Conservation (phyloP, 1,139 yeast species). For the Torulaspora pretoriensis region DNA sequence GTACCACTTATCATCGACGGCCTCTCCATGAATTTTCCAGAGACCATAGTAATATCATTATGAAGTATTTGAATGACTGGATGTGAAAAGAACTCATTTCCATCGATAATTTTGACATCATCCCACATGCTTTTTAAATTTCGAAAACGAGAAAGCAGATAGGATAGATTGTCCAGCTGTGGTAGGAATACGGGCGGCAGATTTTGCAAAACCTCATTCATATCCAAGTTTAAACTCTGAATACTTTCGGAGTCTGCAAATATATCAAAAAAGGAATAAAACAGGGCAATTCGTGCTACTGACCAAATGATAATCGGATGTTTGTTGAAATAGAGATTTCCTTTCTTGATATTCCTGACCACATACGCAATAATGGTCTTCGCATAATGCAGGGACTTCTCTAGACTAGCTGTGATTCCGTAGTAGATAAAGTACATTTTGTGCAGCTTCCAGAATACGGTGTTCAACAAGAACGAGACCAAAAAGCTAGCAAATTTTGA, state of each 20-base stretch:
- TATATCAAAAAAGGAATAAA: constrained; percentile 29
- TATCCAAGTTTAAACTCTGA: constrained; percentile 23
- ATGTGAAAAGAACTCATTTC: constrained; percentile 21
- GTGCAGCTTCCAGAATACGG: constrained; percentile 29
- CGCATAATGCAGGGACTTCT: constrained; percentile 22
- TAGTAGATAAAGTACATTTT: constrained; percentile 28
- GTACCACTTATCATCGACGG: constrained; percentile 23
- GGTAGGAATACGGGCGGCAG: constrained; percentile 19
- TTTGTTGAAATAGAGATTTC: constrained; percentile 22
- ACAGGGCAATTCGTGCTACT: constrained; percentile 24
- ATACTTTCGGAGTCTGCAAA: constrained; percentile 23
- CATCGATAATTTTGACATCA: constrained; percentile 23
- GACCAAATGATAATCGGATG: constrained; percentile 26
- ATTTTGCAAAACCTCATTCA: constrained; percentile 23
- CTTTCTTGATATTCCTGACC: constrained; percentile 21
- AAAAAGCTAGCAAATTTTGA: constrained; percentile 29
- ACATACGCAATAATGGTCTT: constrained; percentile 22
- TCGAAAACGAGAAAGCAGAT: constrained; percentile 23
- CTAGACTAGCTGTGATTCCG: constrained; percentile 20
- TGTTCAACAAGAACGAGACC: constrained; percentile 19
- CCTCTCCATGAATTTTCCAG: constrained; percentile 16
- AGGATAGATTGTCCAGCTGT: constrained; percentile 44
- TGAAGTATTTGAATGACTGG: constrained; percentile 32
- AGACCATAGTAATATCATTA: constrained; percentile 27
- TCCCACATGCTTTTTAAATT: constrained; percentile 26